Conservation (phyloP, 495 filamentous ascomycete species). For the Penicillium soppii region DNA sequence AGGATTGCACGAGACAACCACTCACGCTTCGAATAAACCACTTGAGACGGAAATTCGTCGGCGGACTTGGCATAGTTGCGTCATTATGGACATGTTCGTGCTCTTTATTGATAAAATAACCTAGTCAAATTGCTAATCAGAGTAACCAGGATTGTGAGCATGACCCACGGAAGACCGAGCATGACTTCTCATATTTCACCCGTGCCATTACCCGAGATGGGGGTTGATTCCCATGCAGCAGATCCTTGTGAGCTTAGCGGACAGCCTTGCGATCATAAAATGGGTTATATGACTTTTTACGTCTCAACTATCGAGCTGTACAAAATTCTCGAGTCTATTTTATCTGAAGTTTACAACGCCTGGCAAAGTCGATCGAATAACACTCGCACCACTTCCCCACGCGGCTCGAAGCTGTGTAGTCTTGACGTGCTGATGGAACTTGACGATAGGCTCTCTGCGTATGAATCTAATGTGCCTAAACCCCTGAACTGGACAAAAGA, state of each 20-base stretch:
- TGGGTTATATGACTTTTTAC: slow-evolving; percentile 36
- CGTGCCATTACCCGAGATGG: slow-evolving; percentile 31
- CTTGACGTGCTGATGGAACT: slow-evolving; percentile 42
- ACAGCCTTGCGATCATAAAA: slow-evolving; percentile 21
- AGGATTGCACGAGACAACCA: slow-evolving; percentile 41
- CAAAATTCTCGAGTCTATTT: slow-evolving; percentile 41
- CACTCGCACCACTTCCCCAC: slow-evolving; percentile 7
- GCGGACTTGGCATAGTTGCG: slow-evolving; percentile 50
- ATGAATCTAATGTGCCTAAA: slow-evolving; percentile 32
- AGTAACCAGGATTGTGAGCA: slow-evolving; percentile 40
- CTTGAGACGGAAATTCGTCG: slow-evolving; percentile 43
- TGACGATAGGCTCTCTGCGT: slow-evolving; percentile 37
- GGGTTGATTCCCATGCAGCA: slow-evolving; percentile 4
- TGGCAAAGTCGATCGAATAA: slow-evolving; percentile 26
- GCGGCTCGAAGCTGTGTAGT: slow-evolving; percentile 20
- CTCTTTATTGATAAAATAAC: background rate
- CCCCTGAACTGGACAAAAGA: slow-evolving; percentile 37
- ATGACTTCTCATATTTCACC: slow-evolving; percentile 39
- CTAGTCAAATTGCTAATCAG: slow-evolving; percentile 3
- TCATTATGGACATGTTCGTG: slow-evolving; percentile 46
- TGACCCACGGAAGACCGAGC: slow-evolving; percentile 48
- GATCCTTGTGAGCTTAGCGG: slow-evolving; percentile 24
- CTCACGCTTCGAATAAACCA: slow-evolving; percentile 19
- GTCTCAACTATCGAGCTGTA: slow-evolving; percentile 42
- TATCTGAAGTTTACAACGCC: slow-evolving; percentile 44